Percentiles rank a stretch among this genome's conserved stretches.
These are phyloP conservation scores for Talaromyces sp. DNA, from an alignment of 2,329 filamentous ascomycete genomes.

Conservation along the genomic window DNA sequence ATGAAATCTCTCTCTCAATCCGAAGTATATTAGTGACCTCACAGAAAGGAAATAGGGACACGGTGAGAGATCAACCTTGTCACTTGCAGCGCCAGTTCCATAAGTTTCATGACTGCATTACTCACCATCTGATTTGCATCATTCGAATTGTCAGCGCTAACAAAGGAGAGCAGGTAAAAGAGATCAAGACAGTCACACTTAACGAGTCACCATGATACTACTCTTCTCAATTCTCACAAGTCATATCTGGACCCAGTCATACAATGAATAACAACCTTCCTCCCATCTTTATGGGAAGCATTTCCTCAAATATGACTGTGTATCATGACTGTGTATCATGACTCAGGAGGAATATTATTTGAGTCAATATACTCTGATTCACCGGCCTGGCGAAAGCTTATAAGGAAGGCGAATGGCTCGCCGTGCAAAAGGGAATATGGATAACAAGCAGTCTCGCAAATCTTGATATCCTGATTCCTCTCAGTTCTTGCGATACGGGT, in stretches of 20 bases:
- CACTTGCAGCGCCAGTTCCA: neutral
- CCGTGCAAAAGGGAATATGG: neutral
- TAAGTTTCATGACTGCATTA: neutral
- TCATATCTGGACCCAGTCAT: neutral
- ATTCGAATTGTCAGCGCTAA: neutral
- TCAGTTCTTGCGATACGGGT: neutral
- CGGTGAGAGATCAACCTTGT: too few relatives aligned
- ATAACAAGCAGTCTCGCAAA: neutral
- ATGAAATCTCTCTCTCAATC: neutral
- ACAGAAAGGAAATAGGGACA: neutral
- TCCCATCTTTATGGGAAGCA: neutral
- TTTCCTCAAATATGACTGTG: neutral
- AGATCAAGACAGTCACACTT: neutral
- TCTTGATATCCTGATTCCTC: neutral
- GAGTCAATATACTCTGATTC: neutral
- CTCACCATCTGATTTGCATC: neutral
- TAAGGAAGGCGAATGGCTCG: neutral
- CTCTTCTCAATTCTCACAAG: neutral
- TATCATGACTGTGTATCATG: neutral
- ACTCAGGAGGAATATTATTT: neutral
- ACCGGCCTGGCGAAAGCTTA: neutral
- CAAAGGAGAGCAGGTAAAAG: neutral
- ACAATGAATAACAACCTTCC: neutral
- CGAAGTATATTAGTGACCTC: too few relatives aligned
- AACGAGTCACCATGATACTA: neutral